A percentile compares a stretch with the other conserved stretches of the same genome.
phyloP scores from a whole-genome alignment of 345 rosid genomes.

The Citrus trifoliata region DNA sequence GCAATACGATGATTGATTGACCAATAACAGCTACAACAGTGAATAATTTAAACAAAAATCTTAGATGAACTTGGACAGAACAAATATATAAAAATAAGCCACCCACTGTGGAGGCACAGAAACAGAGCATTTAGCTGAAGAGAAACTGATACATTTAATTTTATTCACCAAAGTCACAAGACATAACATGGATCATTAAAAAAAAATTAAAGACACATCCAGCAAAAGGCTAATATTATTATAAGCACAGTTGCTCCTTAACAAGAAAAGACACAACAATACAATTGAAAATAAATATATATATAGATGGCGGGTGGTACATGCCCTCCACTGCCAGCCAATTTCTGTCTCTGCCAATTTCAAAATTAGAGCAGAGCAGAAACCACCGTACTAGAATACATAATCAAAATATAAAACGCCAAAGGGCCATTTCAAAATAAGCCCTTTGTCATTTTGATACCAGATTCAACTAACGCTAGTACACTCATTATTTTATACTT shows the following conservation, averaged over 20 bases:
- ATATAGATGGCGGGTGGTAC: constrained; percentile 9
- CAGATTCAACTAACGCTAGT: not conserved
- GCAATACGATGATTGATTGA: too few relatives aligned
- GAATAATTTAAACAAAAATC: not conserved
- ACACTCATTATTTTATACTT: not conserved
- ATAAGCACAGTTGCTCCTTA: not conserved
- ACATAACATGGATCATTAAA: not conserved
- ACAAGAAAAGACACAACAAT: not conserved
- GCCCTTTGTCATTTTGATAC: constrained; percentile 1
- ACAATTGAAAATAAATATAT: not conserved
- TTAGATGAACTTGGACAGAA: too few relatives aligned
- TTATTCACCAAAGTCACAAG: not conserved
- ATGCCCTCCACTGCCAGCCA: constrained; percentile 13
- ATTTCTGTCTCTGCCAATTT: constrained; percentile 13
- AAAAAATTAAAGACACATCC: not conserved
- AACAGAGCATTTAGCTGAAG: not conserved
- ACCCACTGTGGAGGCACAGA: not conserved
- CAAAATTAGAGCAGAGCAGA: constrained; percentile 11
- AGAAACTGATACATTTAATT: not conserved
- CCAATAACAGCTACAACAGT: not conserved
- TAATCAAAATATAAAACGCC: not conserved
- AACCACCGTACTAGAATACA: not conserved
- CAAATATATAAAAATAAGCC: too few relatives aligned
- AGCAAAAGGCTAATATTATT: not conserved
- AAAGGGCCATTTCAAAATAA: constrained; percentile 7